phyloP scores from a whole-genome alignment of 352 stramenopile species.

The Globisporangium spiculum region DNA sequence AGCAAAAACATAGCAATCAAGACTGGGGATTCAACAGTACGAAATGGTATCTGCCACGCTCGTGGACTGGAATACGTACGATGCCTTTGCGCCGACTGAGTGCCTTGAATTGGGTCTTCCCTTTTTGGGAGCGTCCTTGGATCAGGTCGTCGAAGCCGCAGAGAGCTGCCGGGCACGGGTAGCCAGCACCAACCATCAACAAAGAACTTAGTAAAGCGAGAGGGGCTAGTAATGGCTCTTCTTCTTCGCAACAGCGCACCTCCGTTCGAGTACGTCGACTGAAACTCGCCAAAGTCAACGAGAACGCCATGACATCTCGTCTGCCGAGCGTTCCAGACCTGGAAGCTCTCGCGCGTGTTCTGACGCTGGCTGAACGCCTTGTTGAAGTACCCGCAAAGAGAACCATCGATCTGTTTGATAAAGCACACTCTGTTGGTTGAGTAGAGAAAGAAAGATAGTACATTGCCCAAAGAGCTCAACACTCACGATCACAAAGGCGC shows the following conservation, averaged over 20 bases:
- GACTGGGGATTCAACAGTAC: not conserved
- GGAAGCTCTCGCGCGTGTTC: constrained; percentile 35
- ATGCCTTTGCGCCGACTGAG: constrained; percentile 32
- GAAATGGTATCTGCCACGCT: not conserved
- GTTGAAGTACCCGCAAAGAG: constrained; percentile 68
- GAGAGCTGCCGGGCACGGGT: constrained; percentile 26
- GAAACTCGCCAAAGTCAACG: constrained; percentile 68
- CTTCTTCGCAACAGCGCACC: constrained; percentile 19
- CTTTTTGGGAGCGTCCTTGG: not conserved
- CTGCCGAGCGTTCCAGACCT: constrained; percentile 47
- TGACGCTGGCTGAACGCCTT: constrained; percentile 50
- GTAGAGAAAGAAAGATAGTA: not conserved
- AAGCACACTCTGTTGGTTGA: not conserved
- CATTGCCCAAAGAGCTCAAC: not conserved
- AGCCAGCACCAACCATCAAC: not conserved
- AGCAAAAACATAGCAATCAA: not conserved
- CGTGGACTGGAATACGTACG: constrained; percentile 13
- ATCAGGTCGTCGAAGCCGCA: constrained; percentile 61
- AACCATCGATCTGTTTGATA: constrained; percentile 52
- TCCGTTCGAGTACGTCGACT: constrained; percentile 49
- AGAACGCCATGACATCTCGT: constrained; percentile 38
- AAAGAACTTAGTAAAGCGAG: too few relatives aligned
- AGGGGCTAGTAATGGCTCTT: too few relatives aligned
- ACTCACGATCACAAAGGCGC: constrained; percentile 46
- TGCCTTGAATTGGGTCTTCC: not conserved